Conservation (phyloP, 352 stramenopile species). For the Globisporangium carolinianum region DNA sequence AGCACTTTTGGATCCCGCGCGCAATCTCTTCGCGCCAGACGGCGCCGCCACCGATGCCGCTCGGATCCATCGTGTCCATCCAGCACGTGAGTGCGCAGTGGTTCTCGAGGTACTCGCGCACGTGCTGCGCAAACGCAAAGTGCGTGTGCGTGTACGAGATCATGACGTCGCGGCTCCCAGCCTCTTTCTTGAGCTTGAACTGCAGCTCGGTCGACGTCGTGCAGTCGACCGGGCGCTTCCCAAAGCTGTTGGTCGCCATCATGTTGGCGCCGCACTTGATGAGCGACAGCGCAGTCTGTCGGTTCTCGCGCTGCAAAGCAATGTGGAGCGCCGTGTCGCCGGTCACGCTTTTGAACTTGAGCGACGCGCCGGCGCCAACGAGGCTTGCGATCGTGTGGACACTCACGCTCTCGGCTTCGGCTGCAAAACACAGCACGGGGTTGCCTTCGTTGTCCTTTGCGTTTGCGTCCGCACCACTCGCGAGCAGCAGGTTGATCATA, state of each 20-base stretch:
- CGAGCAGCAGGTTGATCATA: constrained; percentile 45
- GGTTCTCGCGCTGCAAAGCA: constrained; percentile 60
- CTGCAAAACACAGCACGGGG: constrained; percentile 58
- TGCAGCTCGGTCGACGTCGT: constrained; percentile 74
- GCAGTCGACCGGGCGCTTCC: constrained; percentile 69
- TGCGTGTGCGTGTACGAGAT: constrained; percentile 78
- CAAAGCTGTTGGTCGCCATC: constrained; percentile 51
- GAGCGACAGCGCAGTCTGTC: constrained; percentile 52
- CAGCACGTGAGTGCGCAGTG: constrained; percentile 58
- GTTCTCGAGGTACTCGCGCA: constrained; percentile 61
- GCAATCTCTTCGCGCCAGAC: constrained; percentile 82
- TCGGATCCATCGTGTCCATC: constrained; percentile 83
- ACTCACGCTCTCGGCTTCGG: constrained; percentile 50
- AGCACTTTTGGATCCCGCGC: constrained; percentile 66
- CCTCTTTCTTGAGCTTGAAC: constrained; percentile 71
- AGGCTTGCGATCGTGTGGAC: constrained; percentile 36
- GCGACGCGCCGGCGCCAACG: constrained; percentile 29
- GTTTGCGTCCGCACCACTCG: constrained; percentile 33
- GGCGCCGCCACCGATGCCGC: constrained; percentile 60
- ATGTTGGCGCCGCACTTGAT: constrained; percentile 71
- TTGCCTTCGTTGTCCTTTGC: constrained; percentile 35
- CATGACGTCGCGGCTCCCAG: constrained; percentile 70
- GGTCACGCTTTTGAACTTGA: constrained; percentile 25
- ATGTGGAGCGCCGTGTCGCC: constrained; percentile 75
- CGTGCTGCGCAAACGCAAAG: constrained; percentile 43